Percentiles rank a stretch among this genome's conserved stretches.
Evolutionary conservation across 352 stramenopile genomes (phyloP).

Genomic region (Globisporangium yorkense): DNA sequence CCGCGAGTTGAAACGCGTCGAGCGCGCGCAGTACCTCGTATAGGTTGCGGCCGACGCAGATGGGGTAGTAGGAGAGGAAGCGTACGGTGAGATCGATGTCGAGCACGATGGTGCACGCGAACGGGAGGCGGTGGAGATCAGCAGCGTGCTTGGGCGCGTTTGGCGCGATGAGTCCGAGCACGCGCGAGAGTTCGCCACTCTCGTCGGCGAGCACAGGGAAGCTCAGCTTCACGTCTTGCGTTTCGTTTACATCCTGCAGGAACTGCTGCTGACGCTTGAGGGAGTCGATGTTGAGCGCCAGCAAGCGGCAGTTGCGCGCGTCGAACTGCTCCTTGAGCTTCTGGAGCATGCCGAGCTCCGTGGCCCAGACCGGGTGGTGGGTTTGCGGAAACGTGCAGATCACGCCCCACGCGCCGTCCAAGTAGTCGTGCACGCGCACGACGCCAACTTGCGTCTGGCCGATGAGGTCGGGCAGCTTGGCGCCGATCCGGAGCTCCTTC

Average conservation of each 20-base stretch:
- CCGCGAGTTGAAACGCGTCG: conserved; percentile 66
- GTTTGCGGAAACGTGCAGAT: conserved; percentile 67
- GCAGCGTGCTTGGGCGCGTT: conserved; percentile 40
- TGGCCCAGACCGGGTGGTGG: conserved; percentile 71
- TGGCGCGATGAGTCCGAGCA: conserved; percentile 41
- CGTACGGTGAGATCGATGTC: conserved; percentile 70
- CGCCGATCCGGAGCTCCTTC: conserved; percentile 53
- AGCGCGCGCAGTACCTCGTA: conserved; percentile 73
- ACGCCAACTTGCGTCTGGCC: conserved; percentile 65
- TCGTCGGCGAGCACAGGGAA: conserved; percentile 72
- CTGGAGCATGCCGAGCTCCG: conserved; percentile 72
- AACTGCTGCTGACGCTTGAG: conserved; percentile 43
- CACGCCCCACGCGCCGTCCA: conserved; percentile 62
- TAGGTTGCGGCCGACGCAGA: conserved; percentile 67
- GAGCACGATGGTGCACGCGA: conserved; percentile 60
- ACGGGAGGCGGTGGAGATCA: conserved; percentile 48
- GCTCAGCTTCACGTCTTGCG: conserved; percentile 66
- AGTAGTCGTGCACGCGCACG: conserved; percentile 66
- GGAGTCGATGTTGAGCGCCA: conserved; percentile 43
- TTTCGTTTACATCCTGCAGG: conserved; percentile 73
- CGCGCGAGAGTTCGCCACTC: conserved; percentile 53
- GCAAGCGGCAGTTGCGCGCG: conserved; percentile 58
- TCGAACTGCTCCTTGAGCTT: conserved; percentile 79
- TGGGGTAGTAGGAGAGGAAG: conserved; percentile 59
- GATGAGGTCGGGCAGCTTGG: conserved; percentile 68